phyloP scores from a whole-genome alignment of 1,284 basidiomycete species.

The Schizophyllum commune region DNA sequence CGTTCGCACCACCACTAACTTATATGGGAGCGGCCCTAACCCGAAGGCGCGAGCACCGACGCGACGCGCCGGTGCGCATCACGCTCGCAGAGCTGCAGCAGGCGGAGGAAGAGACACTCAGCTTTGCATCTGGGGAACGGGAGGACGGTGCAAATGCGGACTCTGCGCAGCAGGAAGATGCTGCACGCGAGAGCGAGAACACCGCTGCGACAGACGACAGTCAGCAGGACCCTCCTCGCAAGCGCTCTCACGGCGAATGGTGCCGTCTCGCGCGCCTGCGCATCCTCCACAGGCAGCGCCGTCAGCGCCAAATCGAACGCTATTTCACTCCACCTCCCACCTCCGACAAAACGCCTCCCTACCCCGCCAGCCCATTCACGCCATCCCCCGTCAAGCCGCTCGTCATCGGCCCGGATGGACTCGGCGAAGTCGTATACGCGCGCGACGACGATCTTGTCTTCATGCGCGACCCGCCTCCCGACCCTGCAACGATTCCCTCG shows the following conservation, averaged over 20 bases:
- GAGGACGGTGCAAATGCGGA: background rate
- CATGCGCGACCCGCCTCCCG: background rate
- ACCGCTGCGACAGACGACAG: background rate
- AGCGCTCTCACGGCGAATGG: background rate
- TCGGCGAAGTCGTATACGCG: background rate
- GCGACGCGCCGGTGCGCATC: background rate
- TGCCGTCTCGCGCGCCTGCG: background rate
- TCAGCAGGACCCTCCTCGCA: background rate
- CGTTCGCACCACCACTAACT: background rate
- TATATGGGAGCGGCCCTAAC: background rate
- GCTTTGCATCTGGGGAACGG: background rate
- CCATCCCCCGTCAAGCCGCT: background rate
- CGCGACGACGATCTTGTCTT: background rate
- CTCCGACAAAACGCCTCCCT: background rate
- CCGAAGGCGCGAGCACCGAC: background rate
- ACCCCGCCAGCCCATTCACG: background rate
- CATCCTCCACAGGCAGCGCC: background rate
- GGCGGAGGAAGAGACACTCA: background rate
- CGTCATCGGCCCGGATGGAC: background rate
- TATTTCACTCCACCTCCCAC: background rate
- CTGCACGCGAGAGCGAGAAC: background rate
- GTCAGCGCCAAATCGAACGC: background rate
- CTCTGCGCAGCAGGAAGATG: background rate
- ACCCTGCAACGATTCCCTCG: conserved; percentile 4
- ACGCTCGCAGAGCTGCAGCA: background rate